These are phyloP conservation scores for Leccinum uliginosum DNA, from an alignment of 768 basidiomycete genomes.

Conservation along the genomic window DNA sequence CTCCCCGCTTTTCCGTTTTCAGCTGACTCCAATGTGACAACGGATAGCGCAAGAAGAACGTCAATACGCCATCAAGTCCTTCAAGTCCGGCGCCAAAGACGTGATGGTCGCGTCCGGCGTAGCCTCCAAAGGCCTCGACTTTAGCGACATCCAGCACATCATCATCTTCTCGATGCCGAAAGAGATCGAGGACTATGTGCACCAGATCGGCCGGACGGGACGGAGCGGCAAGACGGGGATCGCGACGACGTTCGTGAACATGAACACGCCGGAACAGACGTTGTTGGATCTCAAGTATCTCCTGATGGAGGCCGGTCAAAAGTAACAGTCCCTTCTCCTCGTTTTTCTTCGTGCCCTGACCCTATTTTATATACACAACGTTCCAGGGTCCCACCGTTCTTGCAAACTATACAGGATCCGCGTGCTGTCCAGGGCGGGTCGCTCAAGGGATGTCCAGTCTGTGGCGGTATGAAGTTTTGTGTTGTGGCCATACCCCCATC, in stretches of 20 bases:
- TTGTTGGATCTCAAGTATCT: slow-evolving; percentile 95
- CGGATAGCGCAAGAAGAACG: slow-evolving; percentile 99
- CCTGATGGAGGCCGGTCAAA: slow-evolving; percentile 95
- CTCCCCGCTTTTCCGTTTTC: neutral
- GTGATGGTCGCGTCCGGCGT: slow-evolving; percentile 99
- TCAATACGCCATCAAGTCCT: slow-evolving; percentile 97
- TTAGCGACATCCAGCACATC: slow-evolving; percentile 98
- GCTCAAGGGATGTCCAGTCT: slow-evolving; percentile 89
- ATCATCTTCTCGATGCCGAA: slow-evolving; percentile 99
- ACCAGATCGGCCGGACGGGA: slow-evolving; percentile 98
- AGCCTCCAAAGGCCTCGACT: slow-evolving; percentile 97
- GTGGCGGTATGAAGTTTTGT: slow-evolving; percentile 62
- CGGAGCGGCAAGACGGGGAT: slow-evolving; percentile 98
- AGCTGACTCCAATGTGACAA: too few relatives aligned
- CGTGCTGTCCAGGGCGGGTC: slow-evolving; percentile 73
- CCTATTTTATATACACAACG: too few relatives aligned
- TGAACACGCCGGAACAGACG: slow-evolving; percentile 96
- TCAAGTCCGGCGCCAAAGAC: slow-evolving; percentile 96
- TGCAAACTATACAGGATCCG: slow-evolving; percentile 87
- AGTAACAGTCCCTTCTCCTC: slow-evolving; percentile 48
- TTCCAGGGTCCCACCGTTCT: slow-evolving; percentile 94
- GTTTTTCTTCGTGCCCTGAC: neutral
- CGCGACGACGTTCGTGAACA: slow-evolving; percentile 98
- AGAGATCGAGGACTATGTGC: slow-evolving; percentile 99
- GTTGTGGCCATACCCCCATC: neutral